Base-by-base conservation (phyloP, 495 filamentous ascomycete species). In the Cercophora samala region DNA sequence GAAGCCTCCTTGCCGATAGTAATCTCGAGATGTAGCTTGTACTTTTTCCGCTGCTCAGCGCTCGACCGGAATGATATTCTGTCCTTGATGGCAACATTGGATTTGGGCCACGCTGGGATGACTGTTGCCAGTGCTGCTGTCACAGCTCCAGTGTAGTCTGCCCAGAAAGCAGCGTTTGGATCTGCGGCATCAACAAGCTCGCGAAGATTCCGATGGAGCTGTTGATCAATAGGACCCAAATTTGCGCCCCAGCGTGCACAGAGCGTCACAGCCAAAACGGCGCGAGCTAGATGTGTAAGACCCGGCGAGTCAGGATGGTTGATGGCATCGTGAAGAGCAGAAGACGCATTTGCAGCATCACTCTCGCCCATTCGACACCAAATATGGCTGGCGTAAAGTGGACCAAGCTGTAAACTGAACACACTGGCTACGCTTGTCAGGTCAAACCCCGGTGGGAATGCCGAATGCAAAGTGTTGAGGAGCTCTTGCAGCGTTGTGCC, bases 221-320 rank as follows among this genome's bases (percentile, higher is more conserved):
- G 70, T 56, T 73, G 71, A 65, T 87, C 81, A 24, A 83, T 81
- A 1, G 82, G 78, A 18, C 77, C 78, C 11, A 96, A 77, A 64
- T 85, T 82, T 6, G 85, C 88, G 17, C 88, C 90, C 85, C 91
- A 96, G 68, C 93, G 84, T 58, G 89, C 90, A 63, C 88, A 93
- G 15, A 94, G 83, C 2, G 89, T 84, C 1, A 97, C 77, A 0
- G 88, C 90, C 1, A 97, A 77, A 1, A 92, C 77, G 0, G 89
- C 88, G 3, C 93, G 86, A 42, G 88, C 82, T 17, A 85, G 68
- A 67, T 97, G 93, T 1, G 85, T 86, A 11, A 96, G 78, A 0
- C 93, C 91, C 60, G 93, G 90, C 0, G 84, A 80, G 18, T 90
- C 85, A 0, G 94, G 78, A 11, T 88, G 74, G 0, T 90, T 87